phyloP scores from a whole-genome alignment of 257 asterid genomes.

The Eustoma russellianum region DNA sequence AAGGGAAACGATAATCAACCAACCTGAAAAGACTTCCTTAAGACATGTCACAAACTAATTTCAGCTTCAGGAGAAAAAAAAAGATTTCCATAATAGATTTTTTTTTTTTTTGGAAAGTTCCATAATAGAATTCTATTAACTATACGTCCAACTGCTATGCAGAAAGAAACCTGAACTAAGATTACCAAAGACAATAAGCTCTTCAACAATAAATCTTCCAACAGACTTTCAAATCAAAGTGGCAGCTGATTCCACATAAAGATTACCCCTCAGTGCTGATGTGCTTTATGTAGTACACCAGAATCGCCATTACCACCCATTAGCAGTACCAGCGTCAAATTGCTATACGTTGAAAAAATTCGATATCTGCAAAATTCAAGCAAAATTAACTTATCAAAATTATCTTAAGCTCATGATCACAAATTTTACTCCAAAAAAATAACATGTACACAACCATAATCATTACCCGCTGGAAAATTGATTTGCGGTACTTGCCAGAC shows the following conservation, averaged over 20 bases:
- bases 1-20: too few species aligned
- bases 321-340: conserved; percentile 79
- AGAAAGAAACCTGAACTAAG: too few species aligned
- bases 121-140: too few species aligned
- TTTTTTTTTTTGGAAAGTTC: too few species aligned
- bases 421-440: not conserved
- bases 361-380: conserved; percentile 57
- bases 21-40: too few species aligned
- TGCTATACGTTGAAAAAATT: conserved; percentile 87
- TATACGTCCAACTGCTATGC: too few species aligned
- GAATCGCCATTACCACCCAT: conserved; percentile 68
- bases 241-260: not conserved
- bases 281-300: conserved; percentile 70
- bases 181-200: too few species aligned
- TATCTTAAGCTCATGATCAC: not conserved
- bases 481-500: conserved; percentile 90
- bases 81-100: too few species aligned
- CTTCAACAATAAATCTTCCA: too few species aligned
- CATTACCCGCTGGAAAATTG: conserved; percentile 80
- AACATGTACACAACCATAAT: conserved; percentile 6
- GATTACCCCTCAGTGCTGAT: conserved; percentile 87
- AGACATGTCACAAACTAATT: too few species aligned
- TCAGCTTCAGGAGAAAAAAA: too few species aligned
- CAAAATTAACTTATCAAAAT: conserved; percentile 3
- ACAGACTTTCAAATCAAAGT: too few species aligned